phyloP scores from a whole-genome alignment of 495 filamentous ascomycete genomes.

The Hypoxylon intermedium region DNA sequence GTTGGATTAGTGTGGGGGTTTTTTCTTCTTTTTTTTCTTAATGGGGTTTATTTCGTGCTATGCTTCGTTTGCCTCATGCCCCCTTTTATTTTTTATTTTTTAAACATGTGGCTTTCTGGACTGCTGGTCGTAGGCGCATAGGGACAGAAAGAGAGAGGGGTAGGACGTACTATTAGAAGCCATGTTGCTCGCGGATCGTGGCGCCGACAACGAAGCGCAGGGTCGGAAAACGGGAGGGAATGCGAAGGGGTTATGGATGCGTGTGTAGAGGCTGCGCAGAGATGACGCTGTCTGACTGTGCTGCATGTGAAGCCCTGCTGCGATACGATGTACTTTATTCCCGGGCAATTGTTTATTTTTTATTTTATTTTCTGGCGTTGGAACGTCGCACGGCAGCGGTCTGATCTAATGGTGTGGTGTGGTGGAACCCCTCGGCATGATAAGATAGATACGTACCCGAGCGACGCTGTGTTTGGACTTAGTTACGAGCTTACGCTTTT shows the following conservation, averaged over 20 bases:
- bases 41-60: too few species aligned
- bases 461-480: too few species aligned
- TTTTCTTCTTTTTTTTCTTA: neutral
- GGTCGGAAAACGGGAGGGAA: conserved; percentile 6
- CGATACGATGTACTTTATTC: conserved; percentile 4
- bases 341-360: conserved; percentile 16
- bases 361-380: conserved; percentile 12
- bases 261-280: conserved; percentile 9
- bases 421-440: conserved; percentile 7
- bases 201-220: conserved; percentile 7
- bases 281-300: conserved; percentile 11
- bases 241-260: neutral
- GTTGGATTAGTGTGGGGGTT: too few species aligned
- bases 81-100: neutral
- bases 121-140: too few species aligned
- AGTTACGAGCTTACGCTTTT: too few species aligned
- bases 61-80: too few species aligned
- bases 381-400: conserved; percentile 12
- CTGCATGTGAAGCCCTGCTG: conserved; percentile 30
- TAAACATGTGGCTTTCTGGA: too few species aligned
- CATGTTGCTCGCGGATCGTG: conserved; percentile 47
- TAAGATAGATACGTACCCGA: neutral
- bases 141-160: conserved; percentile 1
- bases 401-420: too few species aligned
- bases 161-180: conserved; percentile 53